A percentile compares a stretch with the other conserved stretches of the same genome.
These are phyloP conservation scores for Phytophthora brassicae DNA, from an alignment of 352 stramenopile genomes.

Conservation along the genomic window DNA sequence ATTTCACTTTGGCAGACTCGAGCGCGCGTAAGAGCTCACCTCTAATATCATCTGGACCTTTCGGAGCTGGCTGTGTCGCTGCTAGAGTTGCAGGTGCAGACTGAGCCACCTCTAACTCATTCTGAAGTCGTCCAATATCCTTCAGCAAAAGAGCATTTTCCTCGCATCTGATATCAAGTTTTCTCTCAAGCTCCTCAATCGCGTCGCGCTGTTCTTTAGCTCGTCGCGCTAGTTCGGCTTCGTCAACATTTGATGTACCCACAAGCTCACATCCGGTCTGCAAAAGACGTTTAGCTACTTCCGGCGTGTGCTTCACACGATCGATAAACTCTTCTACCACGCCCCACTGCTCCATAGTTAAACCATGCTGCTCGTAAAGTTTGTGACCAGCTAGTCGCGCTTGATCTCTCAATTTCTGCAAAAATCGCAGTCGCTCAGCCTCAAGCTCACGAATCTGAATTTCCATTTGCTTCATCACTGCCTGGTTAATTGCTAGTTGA, in stretches of 20 bases:
- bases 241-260: not conserved
- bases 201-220: slow-evolving; percentile 12
- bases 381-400: slow-evolving; percentile 47
- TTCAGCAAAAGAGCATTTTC: slow-evolving; percentile 36
- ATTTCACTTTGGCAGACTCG: slow-evolving; percentile 26
- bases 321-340: slow-evolving; percentile 74
- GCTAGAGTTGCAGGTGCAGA: slow-evolving; percentile 2
- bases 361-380: slow-evolving; percentile 55
- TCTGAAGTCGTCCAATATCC: slow-evolving; percentile 37
- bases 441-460: slow-evolving; percentile 66
- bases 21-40: slow-evolving; percentile 24
- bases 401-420: slow-evolving; percentile 63
- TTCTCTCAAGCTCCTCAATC: slow-evolving; percentile 19
- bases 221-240: not conserved
- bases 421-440: slow-evolving; percentile 52
- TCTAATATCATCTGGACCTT: slow-evolving; percentile 12
- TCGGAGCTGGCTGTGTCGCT: not conserved
- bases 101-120: slow-evolving; percentile 33
- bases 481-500: slow-evolving; percentile 55
- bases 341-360: slow-evolving; percentile 58
- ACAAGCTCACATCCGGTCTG: slow-evolving; percentile 2
- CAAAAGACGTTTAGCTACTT: slow-evolving; percentile 50
- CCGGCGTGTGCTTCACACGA: slow-evolving; percentile 54
- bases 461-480: slow-evolving; percentile 63
- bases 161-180: slow-evolving; percentile 25